Evolutionary conservation across 1,284 basidiomycete genomes (phyloP), one percentile per base, ranked within the genome.

Genomic region (Dichomitus squalens): DNA sequence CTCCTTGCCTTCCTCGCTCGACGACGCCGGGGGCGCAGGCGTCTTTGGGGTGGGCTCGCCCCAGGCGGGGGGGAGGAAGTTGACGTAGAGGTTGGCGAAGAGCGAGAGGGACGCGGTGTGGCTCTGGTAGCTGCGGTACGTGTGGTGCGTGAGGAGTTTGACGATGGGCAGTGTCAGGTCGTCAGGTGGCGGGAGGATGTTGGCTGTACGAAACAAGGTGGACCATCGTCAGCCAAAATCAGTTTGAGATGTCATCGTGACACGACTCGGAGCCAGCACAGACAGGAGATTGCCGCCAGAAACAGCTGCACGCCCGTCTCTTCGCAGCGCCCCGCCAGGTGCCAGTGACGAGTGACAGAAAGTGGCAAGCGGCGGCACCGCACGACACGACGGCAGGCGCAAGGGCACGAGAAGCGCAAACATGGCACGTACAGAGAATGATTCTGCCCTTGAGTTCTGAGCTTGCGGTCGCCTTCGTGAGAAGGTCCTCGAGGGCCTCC

Each of bases 101-200:
- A 96, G 81, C 5, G 92, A 94, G 35, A 96, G 78, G 1, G 88
- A 79, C 1, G 92, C 87, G 16, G 86, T 81, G 55, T 88, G 88
- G 4, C 85, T 79, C 67, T 93, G 87, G 73, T 92, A 93, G 33
- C 82, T 79, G 27, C 82, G 78, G 71, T 94, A 95, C 6, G 79
- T 80, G 1, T 86, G 82, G 62, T 92, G 87, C 48, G 84, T 86
- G 75, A 92, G 85, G 68, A 93, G 76, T 68, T 91, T 87, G 27
- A 92, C 88, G 52, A 90, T 86, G 0, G 89, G 86, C 25, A 90
- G 75, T 43, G 83, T 75, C 43, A 89, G 76, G 63, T 87, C 85
- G 63, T 93, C 82, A 1, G 92, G 89, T n/a, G 93, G 93, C 21
- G 92, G 93, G 2, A 95, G 81, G 31, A 94, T 75, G 67, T 93